A percentile compares a stretch with the other conserved stretches of the same genome.
phyloP scores from a whole-genome alignment of 192 early-diverging fungal genomes.

The Linnemannia exigua region DNA sequence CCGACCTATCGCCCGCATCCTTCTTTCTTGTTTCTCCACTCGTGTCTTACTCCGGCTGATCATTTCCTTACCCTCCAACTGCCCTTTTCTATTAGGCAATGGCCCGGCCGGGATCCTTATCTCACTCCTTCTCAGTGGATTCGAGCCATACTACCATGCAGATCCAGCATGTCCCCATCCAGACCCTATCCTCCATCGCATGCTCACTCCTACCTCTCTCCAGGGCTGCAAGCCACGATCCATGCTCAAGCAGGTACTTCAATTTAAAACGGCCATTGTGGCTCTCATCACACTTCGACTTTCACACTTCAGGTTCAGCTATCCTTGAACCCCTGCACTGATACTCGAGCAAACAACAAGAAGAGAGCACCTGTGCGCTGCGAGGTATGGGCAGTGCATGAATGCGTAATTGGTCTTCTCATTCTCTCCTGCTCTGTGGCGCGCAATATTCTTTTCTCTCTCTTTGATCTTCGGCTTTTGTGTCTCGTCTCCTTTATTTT shows the following conservation, averaged over 20 bases:
- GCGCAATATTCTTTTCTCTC: background rate
- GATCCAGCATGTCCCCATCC: conserved; percentile 37
- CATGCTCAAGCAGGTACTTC: conserved; percentile 39
- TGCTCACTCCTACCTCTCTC: conserved; percentile 32
- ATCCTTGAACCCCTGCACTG: background rate
- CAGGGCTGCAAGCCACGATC: conserved; percentile 37
- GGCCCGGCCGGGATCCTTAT: conserved; percentile 51
- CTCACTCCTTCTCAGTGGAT: conserved; percentile 42
- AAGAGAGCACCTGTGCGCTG: background rate
- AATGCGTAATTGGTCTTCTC: background rate
- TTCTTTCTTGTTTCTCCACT: too few relatives aligned
- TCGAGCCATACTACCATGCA: conserved; percentile 46
- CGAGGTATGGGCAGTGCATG: background rate
- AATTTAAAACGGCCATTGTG: background rate
- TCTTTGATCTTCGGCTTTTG: background rate
- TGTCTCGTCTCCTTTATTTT: background rate
- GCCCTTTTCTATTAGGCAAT: conserved; percentile 28
- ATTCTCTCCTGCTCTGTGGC: background rate
- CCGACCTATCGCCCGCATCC: too few relatives aligned
- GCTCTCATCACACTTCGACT: background rate
- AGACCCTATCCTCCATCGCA: conserved; percentile 51
- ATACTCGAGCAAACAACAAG: background rate
- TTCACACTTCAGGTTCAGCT: too few relatives aligned
- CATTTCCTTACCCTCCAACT: background rate
- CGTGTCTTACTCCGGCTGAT: background rate